Percentiles rank a stretch among this genome's conserved stretches.
phyloP scores from a whole-genome alignment of 192 early-diverging fungal genomes.

The Funneliformis geosporum region DNA sequence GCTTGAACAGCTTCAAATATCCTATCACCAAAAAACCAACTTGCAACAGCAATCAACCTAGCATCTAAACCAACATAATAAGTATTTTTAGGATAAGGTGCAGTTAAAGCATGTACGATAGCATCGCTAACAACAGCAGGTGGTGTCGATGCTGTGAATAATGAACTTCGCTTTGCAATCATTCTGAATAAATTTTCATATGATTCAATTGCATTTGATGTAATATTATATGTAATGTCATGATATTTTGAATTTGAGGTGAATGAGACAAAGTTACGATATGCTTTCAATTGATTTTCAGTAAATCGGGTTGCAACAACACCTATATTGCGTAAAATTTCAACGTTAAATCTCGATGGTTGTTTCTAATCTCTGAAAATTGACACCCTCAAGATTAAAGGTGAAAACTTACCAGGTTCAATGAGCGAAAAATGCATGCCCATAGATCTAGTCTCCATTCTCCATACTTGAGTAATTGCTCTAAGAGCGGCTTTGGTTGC shows the following conservation, averaged over 20 bases:
- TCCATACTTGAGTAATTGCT: conserved; percentile 17
- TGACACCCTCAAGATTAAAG: too few relatives aligned
- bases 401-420: conserved; percentile 19
- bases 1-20: conserved; percentile 22
- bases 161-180: conserved; percentile 5
- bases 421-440: conserved; percentile 14
- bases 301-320: conserved; percentile 12
- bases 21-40: conserved; percentile 28
- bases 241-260: conserved; percentile 1
- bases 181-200: conserved; percentile 16
- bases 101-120: conserved; percentile 24
- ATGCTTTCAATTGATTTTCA: neutral
- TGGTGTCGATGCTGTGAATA: neutral
- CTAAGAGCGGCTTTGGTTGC: conserved; percentile 22
- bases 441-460: conserved; percentile 16
- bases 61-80: conserved; percentile 35
- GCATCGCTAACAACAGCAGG: conserved; percentile 24
- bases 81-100: conserved; percentile 28
- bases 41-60: neutral
- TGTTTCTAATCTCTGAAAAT: too few relatives aligned
- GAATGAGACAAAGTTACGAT: conserved; percentile 13
- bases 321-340: neutral
- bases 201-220: neutral
- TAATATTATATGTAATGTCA: neutral
- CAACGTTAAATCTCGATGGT: too few relatives aligned